Base-by-base conservation (phyloP, 345 rosid species). In the Melaleuca alternifolia region DNA sequence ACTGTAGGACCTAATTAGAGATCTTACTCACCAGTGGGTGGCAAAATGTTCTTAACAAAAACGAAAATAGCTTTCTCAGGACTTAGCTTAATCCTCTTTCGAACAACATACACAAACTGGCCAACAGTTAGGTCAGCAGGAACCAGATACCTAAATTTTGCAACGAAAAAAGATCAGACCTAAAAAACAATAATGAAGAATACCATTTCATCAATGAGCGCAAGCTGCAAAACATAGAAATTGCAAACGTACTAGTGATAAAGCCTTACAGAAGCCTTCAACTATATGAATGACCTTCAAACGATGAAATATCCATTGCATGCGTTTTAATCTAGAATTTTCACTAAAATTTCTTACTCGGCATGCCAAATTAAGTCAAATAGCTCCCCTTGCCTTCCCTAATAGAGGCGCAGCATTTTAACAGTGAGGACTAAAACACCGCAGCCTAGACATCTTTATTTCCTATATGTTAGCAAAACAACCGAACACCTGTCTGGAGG, bases 51-150 rank as follows among this genome's bases (percentile, higher is more conserved):
- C 94, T 93, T 95, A 82, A 94, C 96, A 56, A 95, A 95, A 79
- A 95, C 92, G 83, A 95, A 95, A 51, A 95, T 95, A n/a, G 98
- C 98, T 87, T 94, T 95, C 91, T 95, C 98, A 41, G 98, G 94
- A 88, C 94, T 93, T 84, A 95, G 94, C 94, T 94, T 95, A 90
- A 95, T 95, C 93, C 98, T 93, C 93, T 95, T 95, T n/a, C 96
- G 94, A 28, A 95, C 96, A 79, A 95, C 98, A 50, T 95, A 95
- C 48, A 95, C 96, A 71, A 95, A 95, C 89, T 94, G 98, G 59
- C 98, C 98, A 84, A 95, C 96, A 7, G 96, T 95, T 52, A 95
- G 91, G 93, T 95, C 98, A 86, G 96, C 96, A 44, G 98, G 98
- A 88, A 95, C 98, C 88, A 95, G 88, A 85, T 94, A 95, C 90